These are phyloP conservation scores for Coemansia sp. DNA, from an alignment of 192 early-diverging fungal genomes.

Conservation along the genomic window DNA sequence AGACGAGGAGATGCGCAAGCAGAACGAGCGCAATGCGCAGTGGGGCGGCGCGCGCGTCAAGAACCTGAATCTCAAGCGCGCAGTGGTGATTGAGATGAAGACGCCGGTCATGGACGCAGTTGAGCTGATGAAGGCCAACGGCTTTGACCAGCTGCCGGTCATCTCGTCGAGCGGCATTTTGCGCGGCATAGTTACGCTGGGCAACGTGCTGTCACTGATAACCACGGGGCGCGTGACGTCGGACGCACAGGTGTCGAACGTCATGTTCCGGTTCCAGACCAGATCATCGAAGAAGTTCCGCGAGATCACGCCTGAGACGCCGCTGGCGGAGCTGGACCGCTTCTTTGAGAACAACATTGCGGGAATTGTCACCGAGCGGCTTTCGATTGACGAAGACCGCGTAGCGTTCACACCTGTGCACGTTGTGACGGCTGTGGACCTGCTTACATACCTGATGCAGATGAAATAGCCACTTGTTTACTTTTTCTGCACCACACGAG, in stretches of 20 bases:
- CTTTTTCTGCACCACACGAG: background rate
- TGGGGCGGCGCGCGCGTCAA: slow-evolving; percentile 80
- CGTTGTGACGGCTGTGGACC: slow-evolving; percentile 95
- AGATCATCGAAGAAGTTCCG: slow-evolving; percentile 69
- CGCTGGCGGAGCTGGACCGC: slow-evolving; percentile 73
- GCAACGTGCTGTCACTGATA: slow-evolving; percentile 81
- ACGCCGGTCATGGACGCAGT: slow-evolving; percentile 79
- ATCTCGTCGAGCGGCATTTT: slow-evolving; percentile 64
- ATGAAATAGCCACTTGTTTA: slow-evolving; percentile 18
- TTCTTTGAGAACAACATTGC: slow-evolving; percentile 94
- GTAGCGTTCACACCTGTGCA: slow-evolving; percentile 64
- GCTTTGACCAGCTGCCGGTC: slow-evolving; percentile 95
- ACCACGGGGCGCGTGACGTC: slow-evolving; percentile 67
- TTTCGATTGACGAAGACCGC: slow-evolving; percentile 55
- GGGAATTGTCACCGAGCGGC: slow-evolving; percentile 84
- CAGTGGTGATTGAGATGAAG: slow-evolving; percentile 80
- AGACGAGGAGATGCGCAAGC: slow-evolving; percentile 55
- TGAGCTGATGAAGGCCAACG: slow-evolving; percentile 80
- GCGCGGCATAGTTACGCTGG: slow-evolving; percentile 85
- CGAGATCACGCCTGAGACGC: slow-evolving; percentile 85
- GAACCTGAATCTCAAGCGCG: slow-evolving; percentile 78
- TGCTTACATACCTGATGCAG: slow-evolving; percentile 78
- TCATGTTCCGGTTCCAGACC: slow-evolving; percentile 80
- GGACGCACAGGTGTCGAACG: slow-evolving; percentile 63
- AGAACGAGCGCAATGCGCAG: slow-evolving; percentile 67